Evolutionary conservation across 805 yeast species (phyloP).

Genomic region (fission yeast (Schizosaccharomyces pombe)): DNA sequence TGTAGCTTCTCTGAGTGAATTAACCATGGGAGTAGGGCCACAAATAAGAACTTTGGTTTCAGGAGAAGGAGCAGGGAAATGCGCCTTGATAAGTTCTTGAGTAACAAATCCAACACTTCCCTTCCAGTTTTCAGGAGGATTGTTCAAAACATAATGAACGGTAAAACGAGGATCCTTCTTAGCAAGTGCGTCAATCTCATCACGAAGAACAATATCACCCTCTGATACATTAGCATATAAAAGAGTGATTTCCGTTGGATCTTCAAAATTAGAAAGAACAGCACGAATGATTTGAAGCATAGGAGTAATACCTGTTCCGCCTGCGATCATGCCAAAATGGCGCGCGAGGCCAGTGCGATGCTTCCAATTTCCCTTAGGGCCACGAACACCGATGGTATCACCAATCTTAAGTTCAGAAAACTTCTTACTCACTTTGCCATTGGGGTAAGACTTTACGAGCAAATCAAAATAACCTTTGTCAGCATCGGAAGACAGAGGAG

Average conservation of each 20-base stretch:
- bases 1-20: constrained; percentile 62
- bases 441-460: constrained; percentile 61
- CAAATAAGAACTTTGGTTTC: constrained; percentile 58
- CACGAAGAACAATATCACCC: constrained; percentile 56
- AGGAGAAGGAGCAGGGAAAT: constrained; percentile 36
- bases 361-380: constrained; percentile 76
- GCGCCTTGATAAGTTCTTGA: constrained; percentile 29
- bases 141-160: constrained; percentile 53
- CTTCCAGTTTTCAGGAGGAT: constrained; percentile 44
- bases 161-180: constrained; percentile 24
- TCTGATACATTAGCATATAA: constrained; percentile 63
- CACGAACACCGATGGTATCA: constrained; percentile 53
- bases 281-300: constrained; percentile 81
- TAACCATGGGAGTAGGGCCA: constrained; percentile 79
- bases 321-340: constrained; percentile 73
- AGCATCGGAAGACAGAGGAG: constrained; percentile 56
- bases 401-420: constrained; percentile 56
- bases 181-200: constrained; percentile 51
- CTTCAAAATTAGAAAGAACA: constrained; percentile 50
- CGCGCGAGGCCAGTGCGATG: constrained; percentile 59
- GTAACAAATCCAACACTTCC: constrained; percentile 67
- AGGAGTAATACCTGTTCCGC: constrained; percentile 92
- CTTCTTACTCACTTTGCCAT: constrained; percentile 60
- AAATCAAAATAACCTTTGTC: constrained; percentile 65
- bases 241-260: constrained; percentile 49